Evolutionary conservation across 164 flowering plant species (phyloP).

Genomic region (Aristolochia californica): DNA sequence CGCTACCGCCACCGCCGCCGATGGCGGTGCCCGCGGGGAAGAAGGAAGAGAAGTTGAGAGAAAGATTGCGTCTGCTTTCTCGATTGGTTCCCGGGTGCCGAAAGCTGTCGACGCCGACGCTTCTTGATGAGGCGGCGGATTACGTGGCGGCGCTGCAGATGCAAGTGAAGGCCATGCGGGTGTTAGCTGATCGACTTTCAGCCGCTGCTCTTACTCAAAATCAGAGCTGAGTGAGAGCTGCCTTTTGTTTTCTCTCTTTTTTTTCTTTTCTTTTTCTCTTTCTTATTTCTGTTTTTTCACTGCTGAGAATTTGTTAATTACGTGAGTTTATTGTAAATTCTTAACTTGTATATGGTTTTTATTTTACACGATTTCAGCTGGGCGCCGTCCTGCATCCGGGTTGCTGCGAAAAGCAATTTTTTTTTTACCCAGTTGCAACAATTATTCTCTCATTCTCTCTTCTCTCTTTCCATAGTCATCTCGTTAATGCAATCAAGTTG

Average conservation of each 20-base stretch:
- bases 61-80: conserved; percentile 29
- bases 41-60: conserved; percentile 4
- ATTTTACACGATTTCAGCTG: background rate
- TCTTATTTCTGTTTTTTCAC: too few relatives aligned
- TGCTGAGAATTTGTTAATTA: conserved; percentile 1
- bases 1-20: background rate
- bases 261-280: background rate
- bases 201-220: conserved; percentile 3
- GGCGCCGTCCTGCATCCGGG: background rate
- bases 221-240: background rate
- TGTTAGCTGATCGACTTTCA: conserved; percentile 41
- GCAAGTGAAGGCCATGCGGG: conserved; percentile 64
- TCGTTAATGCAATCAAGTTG: too few relatives aligned
- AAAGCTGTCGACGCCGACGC: conserved; percentile 42
- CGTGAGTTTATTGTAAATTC: conserved; percentile 7
- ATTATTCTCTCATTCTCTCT: too few relatives aligned
- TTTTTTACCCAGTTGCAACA: too few relatives aligned
- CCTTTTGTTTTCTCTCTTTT: background rate
- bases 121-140: conserved; percentile 66
- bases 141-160: conserved; percentile 69
- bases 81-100: conserved; percentile 73
- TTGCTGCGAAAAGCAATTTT: too few relatives aligned
- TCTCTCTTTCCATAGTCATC: too few relatives aligned
- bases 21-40: background rate
- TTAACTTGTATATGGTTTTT: conserved; percentile 3